Percentiles rank a stretch among this genome's conserved stretches.
phyloP scores from a whole-genome alignment of 805 yeast species.

The Ogataea henricii region DNA sequence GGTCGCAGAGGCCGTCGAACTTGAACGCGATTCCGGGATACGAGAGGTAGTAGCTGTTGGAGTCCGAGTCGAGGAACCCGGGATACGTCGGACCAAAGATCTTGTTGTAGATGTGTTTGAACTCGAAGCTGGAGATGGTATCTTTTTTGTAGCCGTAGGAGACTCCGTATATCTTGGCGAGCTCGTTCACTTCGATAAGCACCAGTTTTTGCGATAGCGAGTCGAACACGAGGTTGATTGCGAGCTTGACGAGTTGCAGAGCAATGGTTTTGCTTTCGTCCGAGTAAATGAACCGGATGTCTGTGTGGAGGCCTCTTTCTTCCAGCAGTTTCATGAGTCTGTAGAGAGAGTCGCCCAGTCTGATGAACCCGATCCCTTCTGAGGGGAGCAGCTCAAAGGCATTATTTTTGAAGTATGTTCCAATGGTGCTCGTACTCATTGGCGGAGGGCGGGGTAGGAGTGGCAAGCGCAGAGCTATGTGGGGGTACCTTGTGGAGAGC shows the following conservation, averaged over 20 bases:
- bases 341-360: conserved; percentile 30
- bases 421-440: background rate
- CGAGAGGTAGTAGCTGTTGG: conserved; percentile 44
- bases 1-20: conserved; percentile 32
- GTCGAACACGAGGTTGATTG: conserved; percentile 32
- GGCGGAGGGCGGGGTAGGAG: too few species aligned
- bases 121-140: conserved; percentile 25
- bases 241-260: conserved; percentile 24
- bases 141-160: conserved; percentile 27
- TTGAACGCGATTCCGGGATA: conserved; percentile 60
- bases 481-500: too few species aligned
- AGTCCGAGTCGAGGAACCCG: conserved; percentile 39
- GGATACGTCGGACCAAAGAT: conserved; percentile 66
- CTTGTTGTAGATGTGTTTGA: conserved; percentile 53
- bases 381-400: conserved; percentile 28
- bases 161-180: conserved; percentile 13
- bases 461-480: too few species aligned
- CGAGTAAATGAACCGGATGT: conserved; percentile 27
- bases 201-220: conserved; percentile 27
- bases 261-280: conserved; percentile 19
- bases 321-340: conserved; percentile 21
- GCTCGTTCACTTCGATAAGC: conserved; percentile 28
- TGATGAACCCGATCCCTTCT: conserved; percentile 29
- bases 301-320: conserved; percentile 16
- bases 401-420: conserved; percentile 1